A percentile compares a stretch with the other conserved stretches of the same genome.
Evolutionary conservation across 805 yeast genomes (phyloP).

Genomic region (Kazachstania psychrophila): DNA sequence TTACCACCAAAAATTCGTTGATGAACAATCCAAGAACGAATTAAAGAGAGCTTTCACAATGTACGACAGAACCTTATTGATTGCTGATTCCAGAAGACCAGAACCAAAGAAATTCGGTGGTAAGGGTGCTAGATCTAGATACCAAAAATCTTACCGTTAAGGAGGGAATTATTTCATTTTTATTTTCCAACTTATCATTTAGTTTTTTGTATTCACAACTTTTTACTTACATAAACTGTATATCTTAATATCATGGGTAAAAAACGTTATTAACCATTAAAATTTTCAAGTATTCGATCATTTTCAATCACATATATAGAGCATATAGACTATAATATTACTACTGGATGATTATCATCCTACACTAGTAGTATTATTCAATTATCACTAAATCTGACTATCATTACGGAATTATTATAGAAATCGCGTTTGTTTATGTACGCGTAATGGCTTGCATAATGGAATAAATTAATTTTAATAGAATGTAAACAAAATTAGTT

Average conservation of each 20-base stretch:
- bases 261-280: slow-evolving; percentile 13
- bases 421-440: slow-evolving; percentile 4
- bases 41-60: slow-evolving; percentile 94
- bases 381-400: too few species aligned
- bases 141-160: slow-evolving; percentile 99
- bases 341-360: too few species aligned
- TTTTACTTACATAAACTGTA: slow-evolving; percentile 25
- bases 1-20: slow-evolving; percentile 98
- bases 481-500: too few species aligned
- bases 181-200: slow-evolving; percentile 3
- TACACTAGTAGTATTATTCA: too few species aligned
- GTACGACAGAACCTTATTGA: slow-evolving; percentile 98
- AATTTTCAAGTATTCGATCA: neutral
- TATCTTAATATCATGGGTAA: slow-evolving; percentile 27
- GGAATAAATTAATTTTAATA: too few species aligned
- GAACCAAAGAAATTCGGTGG: slow-evolving; percentile 99
- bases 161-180: slow-evolving; percentile 41
- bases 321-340: too few species aligned
- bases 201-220: slow-evolving; percentile 8
- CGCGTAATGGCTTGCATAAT: too few species aligned
- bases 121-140: slow-evolving; percentile 99
- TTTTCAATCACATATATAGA: neutral
- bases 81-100: slow-evolving; percentile 99
- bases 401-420: too few species aligned
- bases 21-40: slow-evolving; percentile 99